Base-by-base conservation (phyloP, 352 stramenopile species). In the Pythium aristosporum region DNA sequence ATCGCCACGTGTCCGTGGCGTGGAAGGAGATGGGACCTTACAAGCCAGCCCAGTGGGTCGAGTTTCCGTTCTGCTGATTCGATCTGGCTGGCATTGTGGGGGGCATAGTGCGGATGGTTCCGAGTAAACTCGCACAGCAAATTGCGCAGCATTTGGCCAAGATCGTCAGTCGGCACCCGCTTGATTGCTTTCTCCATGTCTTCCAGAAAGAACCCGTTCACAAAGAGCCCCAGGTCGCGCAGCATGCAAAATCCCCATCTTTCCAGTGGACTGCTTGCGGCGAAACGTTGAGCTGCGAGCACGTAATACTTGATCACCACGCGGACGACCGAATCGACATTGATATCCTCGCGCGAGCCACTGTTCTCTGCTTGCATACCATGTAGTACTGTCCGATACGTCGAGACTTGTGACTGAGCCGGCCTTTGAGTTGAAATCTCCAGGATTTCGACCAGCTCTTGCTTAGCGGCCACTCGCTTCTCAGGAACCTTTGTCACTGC, bases 151-250 rank as follows among this genome's bases (percentile, higher is more conserved):
- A 52, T 1, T 20, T 15, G 37, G n/a, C 57, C 44, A 16, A 21
- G 32, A 36, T 28, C 46, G 54, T 49, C 30, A 34, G 57, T 15
- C 42, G 28, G n/a, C 1, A 59, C 57, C 8, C 39, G 15, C 1
- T 75, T 25, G 54, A 80, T 75, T 18, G 76, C 52, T 47, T 68
- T 60, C 25, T 78, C 68, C 34, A 89, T 60, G 23, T 82, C 76
- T 3, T 57, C 60, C 18, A 87, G 61, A 57, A 82, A 91, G 49
- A 79, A 82, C 16, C 76, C 74, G 46, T 87, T 88, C 51, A 75
- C 66, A 49, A 91, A 76, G 23, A 91, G 42, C 15, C 65, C 66
- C 36, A 91, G 69, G 60, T 87, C 82, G 2, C 79, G 74, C 47
- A 77, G 50, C 65, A 89, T 72, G 52, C 54, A 63, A 76, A 89